These are phyloP conservation scores for Phoenix dactylifera DNA, from an alignment of 176 grass and related monocot species.

Conservation along the genomic window DNA sequence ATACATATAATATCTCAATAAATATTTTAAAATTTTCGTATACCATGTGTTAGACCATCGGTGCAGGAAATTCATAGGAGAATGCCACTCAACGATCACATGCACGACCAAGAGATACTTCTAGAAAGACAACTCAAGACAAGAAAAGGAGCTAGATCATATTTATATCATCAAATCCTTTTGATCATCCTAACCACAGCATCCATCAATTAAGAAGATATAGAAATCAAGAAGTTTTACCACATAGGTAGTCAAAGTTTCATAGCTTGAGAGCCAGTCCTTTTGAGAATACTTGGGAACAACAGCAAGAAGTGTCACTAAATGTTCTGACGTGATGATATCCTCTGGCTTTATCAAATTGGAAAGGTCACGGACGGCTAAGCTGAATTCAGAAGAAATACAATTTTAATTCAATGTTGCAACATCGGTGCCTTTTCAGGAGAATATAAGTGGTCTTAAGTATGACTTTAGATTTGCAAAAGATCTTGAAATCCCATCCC, in stretches of 20 bases:
- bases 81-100: too few relatives aligned
- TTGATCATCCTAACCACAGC: neutral
- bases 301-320: conserved; percentile 90
- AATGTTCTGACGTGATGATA: conserved; percentile 72
- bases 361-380: conserved; percentile 87
- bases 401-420: neutral
- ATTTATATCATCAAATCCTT: too few relatives aligned
- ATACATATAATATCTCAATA: too few relatives aligned
- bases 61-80: too few relatives aligned
- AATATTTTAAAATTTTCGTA: too few relatives aligned
- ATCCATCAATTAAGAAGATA: neutral
- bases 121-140: neutral
- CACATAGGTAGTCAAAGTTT: conserved; percentile 76
- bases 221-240: conserved; percentile 29
- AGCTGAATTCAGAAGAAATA: conserved; percentile 28
- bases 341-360: conserved; percentile 84
- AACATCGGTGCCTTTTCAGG: too few relatives aligned
- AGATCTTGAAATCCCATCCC: too few relatives aligned
- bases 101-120: too few relatives aligned
- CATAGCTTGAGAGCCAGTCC: conserved; percentile 87
- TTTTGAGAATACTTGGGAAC: conserved; percentile 95
- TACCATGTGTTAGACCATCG: too few relatives aligned
- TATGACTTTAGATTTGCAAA: neutral
- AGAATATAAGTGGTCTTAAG: neutral
- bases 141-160: neutral